Evolutionary conservation across 2,329 filamentous ascomycete species (phyloP), one percentile per base, ranked within the genome.

Genomic region (Myrmaecium sp.): DNA sequence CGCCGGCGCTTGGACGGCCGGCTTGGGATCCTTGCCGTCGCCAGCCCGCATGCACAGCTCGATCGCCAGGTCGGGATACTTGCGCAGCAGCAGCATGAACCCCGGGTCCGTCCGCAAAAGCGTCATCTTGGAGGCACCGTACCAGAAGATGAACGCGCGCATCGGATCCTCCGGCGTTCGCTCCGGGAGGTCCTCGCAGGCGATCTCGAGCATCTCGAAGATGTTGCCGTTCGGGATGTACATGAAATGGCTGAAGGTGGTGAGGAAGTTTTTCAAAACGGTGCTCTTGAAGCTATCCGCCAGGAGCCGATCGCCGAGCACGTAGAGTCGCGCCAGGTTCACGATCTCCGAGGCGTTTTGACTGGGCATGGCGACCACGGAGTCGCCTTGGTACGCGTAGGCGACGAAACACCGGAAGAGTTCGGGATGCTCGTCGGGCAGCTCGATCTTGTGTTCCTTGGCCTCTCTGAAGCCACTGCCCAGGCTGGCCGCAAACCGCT

Each of bases 351-450:
- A 37, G 26, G 36, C 31, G 25, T 37, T 31, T 14, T 31, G 11
- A 9, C 35, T 22, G 8, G 30, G 18, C 20, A 29, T 23, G 10
- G 33, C 34, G 25, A 39, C 21, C 14, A 38, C 31, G 5, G 30
- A 37, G 8, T 20, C 11, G 22, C 38, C 29, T 24, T 33, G 33
- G 25, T 41, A 41, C 17, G 39, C 26, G 21, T 41, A 41, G n/a
- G 37, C 32, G 9, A 36, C 33, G 17, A 36, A 41, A 20, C 32
- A 41, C 17, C 33, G 28, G 20, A 39, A 39, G 23, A 38, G 31
- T 6, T 35, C 21, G 5, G 35, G 36, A 25, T 41, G 33, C 23
- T 38, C 30, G 11, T 39, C 36, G 8, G 31, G 22, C 18, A 35
- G 23, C 5, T 32, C 25, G 10, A 40, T 30, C 23, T 23, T 25